Conservation (phyloP, 495 filamentous ascomycete genomes). For the Aspergillus panamensis region DNA sequence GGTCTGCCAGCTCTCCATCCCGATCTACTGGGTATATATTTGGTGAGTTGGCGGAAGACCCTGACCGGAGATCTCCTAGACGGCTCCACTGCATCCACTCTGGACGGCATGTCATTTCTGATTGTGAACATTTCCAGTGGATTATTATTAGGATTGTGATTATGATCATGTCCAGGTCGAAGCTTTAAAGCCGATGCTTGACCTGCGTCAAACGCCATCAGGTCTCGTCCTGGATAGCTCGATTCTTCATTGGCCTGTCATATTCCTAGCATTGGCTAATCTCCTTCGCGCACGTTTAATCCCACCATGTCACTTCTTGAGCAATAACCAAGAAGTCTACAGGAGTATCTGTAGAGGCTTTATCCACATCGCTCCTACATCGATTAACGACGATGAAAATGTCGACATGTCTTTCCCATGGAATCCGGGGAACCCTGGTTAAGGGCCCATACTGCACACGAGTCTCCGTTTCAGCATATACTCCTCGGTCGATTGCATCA, state of each 20-base stretch:
- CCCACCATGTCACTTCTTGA: background rate
- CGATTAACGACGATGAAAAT: background rate
- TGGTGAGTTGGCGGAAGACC: no score
- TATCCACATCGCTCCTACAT: background rate
- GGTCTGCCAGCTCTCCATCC: no score
- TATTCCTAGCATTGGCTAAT: background rate
- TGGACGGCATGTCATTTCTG: background rate
- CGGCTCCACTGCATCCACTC: conserved; percentile 4
- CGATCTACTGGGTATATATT: no score
- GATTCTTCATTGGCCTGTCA: background rate
- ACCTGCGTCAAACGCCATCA: background rate
- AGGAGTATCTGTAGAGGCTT: background rate
- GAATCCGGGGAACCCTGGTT: background rate
- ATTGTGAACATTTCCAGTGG: background rate
- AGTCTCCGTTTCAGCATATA: background rate
- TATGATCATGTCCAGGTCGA: background rate
- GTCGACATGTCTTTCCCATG: background rate
- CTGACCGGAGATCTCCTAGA: no score
- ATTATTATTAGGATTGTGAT: background rate
- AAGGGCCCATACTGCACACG: background rate
- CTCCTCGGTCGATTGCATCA: background rate
- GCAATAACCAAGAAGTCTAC: background rate
- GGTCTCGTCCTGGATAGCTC: background rate
- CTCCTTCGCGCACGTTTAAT: background rate
- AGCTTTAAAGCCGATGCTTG: background rate